A percentile compares a stretch with the other conserved stretches of the same genome.
Conservation (phyloP, 345 rosid genomes). For the Brassica nigra region DNA sequence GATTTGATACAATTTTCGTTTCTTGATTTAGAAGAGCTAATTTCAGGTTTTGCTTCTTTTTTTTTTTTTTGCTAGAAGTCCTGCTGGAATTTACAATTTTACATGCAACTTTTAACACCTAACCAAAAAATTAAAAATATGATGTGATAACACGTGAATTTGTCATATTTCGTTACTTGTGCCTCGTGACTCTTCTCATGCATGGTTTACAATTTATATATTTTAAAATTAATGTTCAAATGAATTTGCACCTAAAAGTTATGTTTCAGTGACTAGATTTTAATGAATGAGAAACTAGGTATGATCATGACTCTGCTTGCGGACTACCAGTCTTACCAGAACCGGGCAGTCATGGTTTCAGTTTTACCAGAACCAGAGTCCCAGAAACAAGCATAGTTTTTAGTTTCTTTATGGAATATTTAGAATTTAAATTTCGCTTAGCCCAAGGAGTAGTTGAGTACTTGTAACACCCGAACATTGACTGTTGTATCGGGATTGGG, state of each 20-base stretch:
- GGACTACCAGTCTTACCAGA: background rate
- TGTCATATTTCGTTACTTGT: conserved; percentile 24
- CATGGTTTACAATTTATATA: conserved; percentile 6
- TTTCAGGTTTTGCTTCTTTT: too few species aligned
- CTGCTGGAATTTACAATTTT: background rate
- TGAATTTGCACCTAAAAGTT: background rate
- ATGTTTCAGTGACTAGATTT: background rate
- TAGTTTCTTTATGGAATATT: background rate
- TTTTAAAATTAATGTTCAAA: background rate
- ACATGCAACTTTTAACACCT: background rate
- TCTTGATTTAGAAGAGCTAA: too few species aligned
- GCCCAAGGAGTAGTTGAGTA: background rate
- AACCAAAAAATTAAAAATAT: background rate
- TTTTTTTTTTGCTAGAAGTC: too few species aligned
- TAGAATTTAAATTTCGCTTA: background rate
- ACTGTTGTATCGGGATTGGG: conserved; percentile 2
- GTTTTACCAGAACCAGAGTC: background rate
- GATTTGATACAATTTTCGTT: too few species aligned
- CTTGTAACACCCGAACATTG: background rate
- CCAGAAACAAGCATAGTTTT: background rate
- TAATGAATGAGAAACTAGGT: background rate
- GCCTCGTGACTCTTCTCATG: conserved; percentile 16
- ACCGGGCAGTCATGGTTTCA: background rate
- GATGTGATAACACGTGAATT: conserved; percentile 2
- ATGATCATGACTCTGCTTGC: background rate